These are phyloP conservation scores for Colletotrichum higginsianum DNA, from an alignment of 2,329 filamentous ascomycete species.

Conservation along the genomic window DNA sequence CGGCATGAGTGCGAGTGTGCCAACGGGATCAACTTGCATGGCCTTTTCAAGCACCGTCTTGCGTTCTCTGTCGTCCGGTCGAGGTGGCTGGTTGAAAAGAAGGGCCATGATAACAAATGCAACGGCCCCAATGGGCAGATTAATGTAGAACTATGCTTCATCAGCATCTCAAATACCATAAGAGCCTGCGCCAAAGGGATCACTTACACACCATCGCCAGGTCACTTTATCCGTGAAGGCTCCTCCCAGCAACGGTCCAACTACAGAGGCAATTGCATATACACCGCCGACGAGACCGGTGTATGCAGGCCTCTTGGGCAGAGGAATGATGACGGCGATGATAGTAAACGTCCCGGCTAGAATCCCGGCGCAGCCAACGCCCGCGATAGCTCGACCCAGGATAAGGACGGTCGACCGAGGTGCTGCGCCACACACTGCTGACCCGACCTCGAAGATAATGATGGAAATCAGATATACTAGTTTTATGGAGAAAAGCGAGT, in stretches of 20 bases:
- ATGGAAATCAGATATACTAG: conserved; percentile 45
- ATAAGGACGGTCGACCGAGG: conserved; percentile 54
- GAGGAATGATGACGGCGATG: conserved; percentile 54
- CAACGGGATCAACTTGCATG: conserved; percentile 45
- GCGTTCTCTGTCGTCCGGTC: conserved; percentile 4
- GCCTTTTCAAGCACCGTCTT: conserved; percentile 24
- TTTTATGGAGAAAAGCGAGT: conserved; percentile 50
- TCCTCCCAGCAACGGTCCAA: conserved; percentile 48
- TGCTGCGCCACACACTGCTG: conserved; percentile 46
- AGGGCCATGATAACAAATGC: conserved; percentile 49
- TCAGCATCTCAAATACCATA: background rate
- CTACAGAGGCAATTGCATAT: conserved; percentile 53
- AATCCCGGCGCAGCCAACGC: conserved; percentile 53
- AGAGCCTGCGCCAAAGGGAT: background rate
- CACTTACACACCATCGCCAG: conserved; percentile 52
- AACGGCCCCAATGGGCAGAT: conserved; percentile 48
- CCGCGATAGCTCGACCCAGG: conserved; percentile 54
- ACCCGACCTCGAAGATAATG: conserved; percentile 47
- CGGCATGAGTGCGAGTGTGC: conserved; percentile 44
- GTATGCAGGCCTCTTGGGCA: conserved; percentile 52
- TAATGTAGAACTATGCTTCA: conserved; percentile 46
- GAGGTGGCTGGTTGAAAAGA: conserved; percentile 30
- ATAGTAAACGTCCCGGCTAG: conserved; percentile 54
- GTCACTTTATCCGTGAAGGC: conserved; percentile 48
- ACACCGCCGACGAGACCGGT: conserved; percentile 56